Evolutionary conservation across 2,329 filamentous ascomycete species (phyloP), one percentile per base, ranked within the genome.

Genomic region (Aspergillus pseudoglaucus): DNA sequence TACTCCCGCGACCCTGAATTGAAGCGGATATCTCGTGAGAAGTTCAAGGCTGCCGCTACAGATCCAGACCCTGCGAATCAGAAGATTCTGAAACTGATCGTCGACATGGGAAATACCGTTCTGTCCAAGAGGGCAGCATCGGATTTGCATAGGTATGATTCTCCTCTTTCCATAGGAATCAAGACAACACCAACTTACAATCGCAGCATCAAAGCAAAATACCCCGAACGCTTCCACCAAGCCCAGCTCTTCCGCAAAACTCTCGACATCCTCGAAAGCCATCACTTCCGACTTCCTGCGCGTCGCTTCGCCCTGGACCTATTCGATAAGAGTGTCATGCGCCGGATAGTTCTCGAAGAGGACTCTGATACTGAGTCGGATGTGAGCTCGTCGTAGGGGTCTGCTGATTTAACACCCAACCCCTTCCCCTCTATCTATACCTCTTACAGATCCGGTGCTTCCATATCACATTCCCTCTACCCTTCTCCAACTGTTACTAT

Each of bases 91-190:
- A 87, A 90, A 60, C 79, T 93, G 33, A 84, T 95, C 53, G 83
- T 88, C 12, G 90, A 96, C 60, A 78, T 98, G 49, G 89, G 90
- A 48, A 96, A 97, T 63, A 93, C 91, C 50, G 90, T 98, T 14
- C 77, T 96, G 44, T 90, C 90, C 62, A 94, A 94, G 66, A 86
- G 87, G 64, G 88, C 90, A 5, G 83, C 91, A 45, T 82, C 78
- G 17, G 90, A 97, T 66, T 77, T 98, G 47, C 83, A 82, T 51
- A 68, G 65, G 75, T 81, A 68, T 61, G 74, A 65, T 48, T 32
- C 25, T 32, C 7, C 6, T 4, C 33, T 33, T 23, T 35, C 27
- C 15, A 27, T 15, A 12, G 33, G 22, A 27, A 14, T 17, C 18
- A 10, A 4, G 8, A 35, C 8, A 20, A 30, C 33, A 14, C 37